Conservation (phyloP, 768 basidiomycete species). For the Hygrophoropsis aurantiaca region DNA sequence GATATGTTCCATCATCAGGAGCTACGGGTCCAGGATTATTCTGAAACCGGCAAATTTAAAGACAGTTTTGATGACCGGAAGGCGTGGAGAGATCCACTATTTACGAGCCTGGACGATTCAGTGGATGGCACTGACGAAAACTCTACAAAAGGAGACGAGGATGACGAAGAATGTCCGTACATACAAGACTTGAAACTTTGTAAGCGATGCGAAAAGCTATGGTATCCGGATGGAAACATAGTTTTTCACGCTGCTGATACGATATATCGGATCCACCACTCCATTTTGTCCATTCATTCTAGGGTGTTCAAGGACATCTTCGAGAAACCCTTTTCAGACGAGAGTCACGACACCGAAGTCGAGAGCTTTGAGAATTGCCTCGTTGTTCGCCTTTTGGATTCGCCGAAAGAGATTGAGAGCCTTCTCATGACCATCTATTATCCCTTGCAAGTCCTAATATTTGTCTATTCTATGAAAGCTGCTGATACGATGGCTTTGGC, state of each 20-base stretch:
- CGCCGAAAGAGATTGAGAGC: slow-evolving; percentile 4
- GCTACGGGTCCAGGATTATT: slow-evolving; percentile 69
- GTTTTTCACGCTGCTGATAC: slow-evolving; percentile 7
- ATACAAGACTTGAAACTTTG: too few relatives aligned
- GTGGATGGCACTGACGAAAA: too few relatives aligned
- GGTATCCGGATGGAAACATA: slow-evolving; percentile 15
- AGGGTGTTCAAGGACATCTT: slow-evolving; percentile 18
- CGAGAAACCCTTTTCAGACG: slow-evolving; percentile 11
- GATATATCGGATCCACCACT: slow-evolving; percentile 13
- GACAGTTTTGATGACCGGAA: slow-evolving; percentile 42
- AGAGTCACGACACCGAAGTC: too few relatives aligned
- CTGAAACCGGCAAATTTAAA: slow-evolving; percentile 61
- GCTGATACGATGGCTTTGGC: too few relatives aligned
- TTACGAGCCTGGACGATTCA: too few relatives aligned
- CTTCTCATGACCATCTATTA: slow-evolving; percentile 14
- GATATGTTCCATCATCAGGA: slow-evolving; percentile 40
- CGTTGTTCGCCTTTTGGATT: slow-evolving; percentile 11
- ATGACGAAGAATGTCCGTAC: too few relatives aligned
- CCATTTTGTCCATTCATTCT: slow-evolving; percentile 14
- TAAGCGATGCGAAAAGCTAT: slow-evolving; percentile 4
- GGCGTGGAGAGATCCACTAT: too few relatives aligned
- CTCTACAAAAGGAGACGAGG: too few relatives aligned
- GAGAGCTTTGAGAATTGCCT: slow-evolving; percentile 14
- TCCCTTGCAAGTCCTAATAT: slow-evolving; percentile 8
- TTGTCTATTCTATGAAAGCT: too few relatives aligned